These are phyloP conservation scores for Coemansia sp. DNA, from an alignment of 192 early-diverging fungal species.

Conservation along the genomic window DNA sequence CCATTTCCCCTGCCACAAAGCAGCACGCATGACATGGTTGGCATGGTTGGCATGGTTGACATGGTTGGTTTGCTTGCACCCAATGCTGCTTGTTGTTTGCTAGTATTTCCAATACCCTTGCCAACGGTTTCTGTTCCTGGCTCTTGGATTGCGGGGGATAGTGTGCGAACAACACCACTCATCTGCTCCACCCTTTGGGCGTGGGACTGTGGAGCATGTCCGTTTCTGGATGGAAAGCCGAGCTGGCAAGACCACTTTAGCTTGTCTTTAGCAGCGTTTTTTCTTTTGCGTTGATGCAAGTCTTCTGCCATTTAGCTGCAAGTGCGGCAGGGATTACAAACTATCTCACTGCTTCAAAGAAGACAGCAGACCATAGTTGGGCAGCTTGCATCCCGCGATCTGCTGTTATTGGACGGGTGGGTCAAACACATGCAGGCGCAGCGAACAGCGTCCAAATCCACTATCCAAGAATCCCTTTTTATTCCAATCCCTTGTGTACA, in stretches of 20 bases:
- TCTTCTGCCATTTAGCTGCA: conserved; percentile 9
- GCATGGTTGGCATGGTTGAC: too few relatives aligned
- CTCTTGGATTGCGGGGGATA: background rate
- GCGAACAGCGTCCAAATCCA: background rate
- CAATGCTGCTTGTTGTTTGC: too few relatives aligned
- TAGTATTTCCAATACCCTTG: too few relatives aligned
- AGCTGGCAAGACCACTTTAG: background rate
- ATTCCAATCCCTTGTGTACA: background rate
- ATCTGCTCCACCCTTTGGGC: background rate
- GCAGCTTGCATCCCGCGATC: background rate
- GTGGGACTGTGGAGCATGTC: background rate
- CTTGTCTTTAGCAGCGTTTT: background rate
- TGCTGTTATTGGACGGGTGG: background rate
- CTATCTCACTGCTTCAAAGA: background rate
- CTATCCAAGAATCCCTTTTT: background rate
- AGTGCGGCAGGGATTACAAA: conserved; percentile 2
- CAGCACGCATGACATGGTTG: too few relatives aligned
- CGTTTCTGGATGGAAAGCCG: background rate
- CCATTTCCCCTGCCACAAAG: too few relatives aligned
- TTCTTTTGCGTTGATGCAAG: conserved; percentile 5
- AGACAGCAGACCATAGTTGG: background rate
- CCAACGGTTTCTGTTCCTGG: background rate
- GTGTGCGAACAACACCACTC: background rate
- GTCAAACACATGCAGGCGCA: conserved; percentile 2
- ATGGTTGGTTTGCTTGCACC: too few relatives aligned